A percentile compares a stretch with the other conserved stretches of the same genome.
These are phyloP conservation scores for Phytophthora capsici DNA, from an alignment of 352 stramenopile genomes.

Conservation along the genomic window DNA sequence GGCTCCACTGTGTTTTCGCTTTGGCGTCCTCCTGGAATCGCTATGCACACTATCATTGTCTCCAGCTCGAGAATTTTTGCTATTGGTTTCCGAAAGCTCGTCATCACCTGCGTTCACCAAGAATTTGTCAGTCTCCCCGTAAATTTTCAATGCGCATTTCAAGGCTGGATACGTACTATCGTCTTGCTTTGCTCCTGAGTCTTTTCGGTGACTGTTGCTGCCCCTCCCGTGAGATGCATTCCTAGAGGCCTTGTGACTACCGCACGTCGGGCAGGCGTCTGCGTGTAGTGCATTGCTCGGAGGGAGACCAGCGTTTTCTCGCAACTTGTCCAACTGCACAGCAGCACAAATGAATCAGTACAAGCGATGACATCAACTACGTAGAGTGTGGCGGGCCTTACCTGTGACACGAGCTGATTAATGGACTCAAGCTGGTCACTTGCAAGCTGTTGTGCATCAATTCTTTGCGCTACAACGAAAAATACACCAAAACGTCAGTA, in stretches of 20 bases:
- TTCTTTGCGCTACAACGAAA: slow-evolving; percentile 61
- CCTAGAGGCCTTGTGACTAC: slow-evolving; percentile 26
- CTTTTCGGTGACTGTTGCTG: slow-evolving; percentile 27
- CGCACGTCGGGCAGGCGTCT: slow-evolving; percentile 47
- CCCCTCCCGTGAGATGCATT: slow-evolving; percentile 14
- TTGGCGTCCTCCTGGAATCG: slow-evolving; percentile 23
- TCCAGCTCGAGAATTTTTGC: slow-evolving; percentile 30
- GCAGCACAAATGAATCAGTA: slow-evolving; percentile 4
- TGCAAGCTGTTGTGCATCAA: slow-evolving; percentile 77
- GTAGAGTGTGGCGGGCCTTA: slow-evolving; percentile 30
- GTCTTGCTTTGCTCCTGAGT: slow-evolving; percentile 35
- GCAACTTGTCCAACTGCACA: slow-evolving; percentile 67
- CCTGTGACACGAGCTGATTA: slow-evolving; percentile 81
- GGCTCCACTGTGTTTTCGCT: slow-evolving; percentile 30
- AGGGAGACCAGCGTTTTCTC: slow-evolving; percentile 42
- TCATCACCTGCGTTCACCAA: slow-evolving; percentile 23
- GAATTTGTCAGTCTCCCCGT: slow-evolving; percentile 15
- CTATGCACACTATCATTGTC: slow-evolving; percentile 38
- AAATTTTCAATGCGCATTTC: background rate
- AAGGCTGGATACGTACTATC: slow-evolving; percentile 34
- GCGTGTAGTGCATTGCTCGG: slow-evolving; percentile 8
- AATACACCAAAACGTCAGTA: slow-evolving; percentile 3
- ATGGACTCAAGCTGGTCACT: slow-evolving; percentile 84
- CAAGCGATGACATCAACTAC: slow-evolving; percentile 3
- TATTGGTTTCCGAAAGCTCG: slow-evolving; percentile 35